These are phyloP conservation scores for Pulicaria dysenterica DNA, from an alignment of 129 eudicot species.

Conservation along the genomic window DNA sequence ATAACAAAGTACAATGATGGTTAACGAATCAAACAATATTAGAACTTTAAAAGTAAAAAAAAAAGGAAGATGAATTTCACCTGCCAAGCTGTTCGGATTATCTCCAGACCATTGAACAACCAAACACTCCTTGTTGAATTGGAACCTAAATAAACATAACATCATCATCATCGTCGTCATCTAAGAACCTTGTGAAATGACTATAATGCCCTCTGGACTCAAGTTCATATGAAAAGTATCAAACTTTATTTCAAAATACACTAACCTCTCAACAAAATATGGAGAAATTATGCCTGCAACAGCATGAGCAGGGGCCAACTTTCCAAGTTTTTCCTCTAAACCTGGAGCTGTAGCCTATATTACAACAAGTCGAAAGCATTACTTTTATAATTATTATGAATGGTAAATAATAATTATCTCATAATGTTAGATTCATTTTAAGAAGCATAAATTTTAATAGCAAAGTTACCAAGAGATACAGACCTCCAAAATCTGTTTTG, in stretches of 20 bases:
- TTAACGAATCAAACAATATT: background rate
- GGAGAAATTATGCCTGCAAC: constrained; percentile 85
- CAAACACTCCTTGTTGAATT: constrained; percentile 71
- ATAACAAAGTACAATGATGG: background rate
- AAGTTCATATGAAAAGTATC: background rate
- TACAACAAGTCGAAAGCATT: background rate
- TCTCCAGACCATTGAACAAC: constrained; percentile 96
- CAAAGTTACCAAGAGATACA: constrained; percentile 8
- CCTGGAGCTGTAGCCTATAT: constrained; percentile 87
- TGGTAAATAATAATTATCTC: background rate
- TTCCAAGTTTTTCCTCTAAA: constrained; percentile 84
- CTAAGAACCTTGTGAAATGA: constrained; percentile 30
- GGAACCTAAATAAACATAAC: constrained; percentile 55
- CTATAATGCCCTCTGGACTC: background rate
- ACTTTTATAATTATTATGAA: background rate
- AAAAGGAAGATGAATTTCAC: constrained; percentile 38
- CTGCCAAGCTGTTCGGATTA: constrained; percentile 97
- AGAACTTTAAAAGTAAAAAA: background rate
- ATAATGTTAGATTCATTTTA: background rate
- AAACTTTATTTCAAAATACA: background rate
- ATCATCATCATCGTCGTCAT: constrained; percentile 6
- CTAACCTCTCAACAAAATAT: constrained; percentile 81
- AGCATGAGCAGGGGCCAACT: constrained; percentile 86
- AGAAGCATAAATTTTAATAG: background rate
- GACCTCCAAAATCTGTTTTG: constrained; percentile 71